These are phyloP conservation scores for Populus nigra DNA, from an alignment of 345 rosid species.

Conservation along the genomic window DNA sequence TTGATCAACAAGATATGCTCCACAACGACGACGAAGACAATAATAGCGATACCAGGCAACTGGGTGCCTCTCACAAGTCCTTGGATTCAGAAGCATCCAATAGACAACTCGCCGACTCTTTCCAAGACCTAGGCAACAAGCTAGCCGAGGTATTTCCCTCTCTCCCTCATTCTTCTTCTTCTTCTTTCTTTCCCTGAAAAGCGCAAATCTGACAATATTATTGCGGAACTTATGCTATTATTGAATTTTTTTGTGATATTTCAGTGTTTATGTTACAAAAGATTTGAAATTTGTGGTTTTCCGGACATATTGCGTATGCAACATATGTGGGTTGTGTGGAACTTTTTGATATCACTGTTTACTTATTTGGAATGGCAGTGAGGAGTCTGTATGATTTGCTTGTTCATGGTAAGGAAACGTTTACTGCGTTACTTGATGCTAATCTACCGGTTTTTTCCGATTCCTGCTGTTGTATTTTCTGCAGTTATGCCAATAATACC, in stretches of 20 bases:
- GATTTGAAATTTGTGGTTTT: not conserved
- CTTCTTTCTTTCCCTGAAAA: not conserved
- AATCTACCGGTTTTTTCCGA: not conserved
- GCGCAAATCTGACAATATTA: not conserved
- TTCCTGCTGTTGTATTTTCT: not conserved
- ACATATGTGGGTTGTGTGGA: not conserved
- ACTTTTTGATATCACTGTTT: not conserved
- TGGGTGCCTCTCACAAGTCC: slow-evolving; percentile 3
- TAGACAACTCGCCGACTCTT: slow-evolving; percentile 44
- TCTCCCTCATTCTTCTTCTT: not conserved
- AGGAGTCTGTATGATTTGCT: not conserved
- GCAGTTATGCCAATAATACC: not conserved
- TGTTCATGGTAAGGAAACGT: not conserved
- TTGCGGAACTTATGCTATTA: not conserved
- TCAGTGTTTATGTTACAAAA: not conserved
- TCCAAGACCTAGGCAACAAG: slow-evolving; percentile 65
- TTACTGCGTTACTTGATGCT: not conserved
- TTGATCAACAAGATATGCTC: slow-evolving; percentile 35
- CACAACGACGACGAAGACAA: not conserved
- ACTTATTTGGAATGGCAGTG: not conserved
- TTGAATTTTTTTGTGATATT: too few species aligned
- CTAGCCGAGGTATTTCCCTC: slow-evolving; percentile 60
- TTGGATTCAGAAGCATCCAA: slow-evolving; percentile 23
- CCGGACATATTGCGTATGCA: not conserved
- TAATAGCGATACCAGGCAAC: not conserved